Conservation (phyloP, 129 eudicot genomes). For the Arctium lappa region DNA sequence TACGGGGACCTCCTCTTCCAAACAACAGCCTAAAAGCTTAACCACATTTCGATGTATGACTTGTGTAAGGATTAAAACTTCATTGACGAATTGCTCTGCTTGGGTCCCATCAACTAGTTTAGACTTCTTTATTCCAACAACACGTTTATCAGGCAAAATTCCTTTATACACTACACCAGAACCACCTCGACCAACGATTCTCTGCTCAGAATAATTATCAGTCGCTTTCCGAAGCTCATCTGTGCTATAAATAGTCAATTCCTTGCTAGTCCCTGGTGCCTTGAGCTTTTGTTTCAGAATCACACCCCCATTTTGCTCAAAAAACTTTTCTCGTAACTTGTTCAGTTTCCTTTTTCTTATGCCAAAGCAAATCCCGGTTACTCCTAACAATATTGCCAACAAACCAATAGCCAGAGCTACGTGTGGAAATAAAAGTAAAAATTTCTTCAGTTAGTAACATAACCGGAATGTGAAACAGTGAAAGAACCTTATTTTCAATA, state of each 20-base stretch:
- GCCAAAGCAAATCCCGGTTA: too few species aligned
- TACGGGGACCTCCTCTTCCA: too few species aligned
- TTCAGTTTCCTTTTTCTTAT: not conserved
- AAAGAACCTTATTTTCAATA: too few species aligned
- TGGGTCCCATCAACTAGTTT: not conserved
- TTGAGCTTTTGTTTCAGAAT: not conserved
- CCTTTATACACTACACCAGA: not conserved
- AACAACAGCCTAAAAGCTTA: too few species aligned
- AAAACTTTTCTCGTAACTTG: not conserved
- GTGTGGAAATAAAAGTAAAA: too few species aligned
- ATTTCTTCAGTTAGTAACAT: too few species aligned
- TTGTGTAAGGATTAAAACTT: not conserved
- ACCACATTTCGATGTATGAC: not conserved
- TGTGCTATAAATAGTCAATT: slow-evolving; percentile 1
- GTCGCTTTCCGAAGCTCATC: slow-evolving; percentile 23
- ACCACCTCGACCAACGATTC: slow-evolving; percentile 22
- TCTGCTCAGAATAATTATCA: not conserved
- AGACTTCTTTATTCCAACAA: too few species aligned
- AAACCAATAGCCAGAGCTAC: too few species aligned
- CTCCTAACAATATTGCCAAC: too few species aligned
- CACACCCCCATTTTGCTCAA: not conserved
- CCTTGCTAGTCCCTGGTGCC: not conserved
- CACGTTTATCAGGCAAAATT: too few species aligned
- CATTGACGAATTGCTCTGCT: slow-evolving; percentile 20
- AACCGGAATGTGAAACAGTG: too few species aligned